phyloP scores from a whole-genome alignment of 768 basidiomycete genomes.

The Boletus speciosus region DNA sequence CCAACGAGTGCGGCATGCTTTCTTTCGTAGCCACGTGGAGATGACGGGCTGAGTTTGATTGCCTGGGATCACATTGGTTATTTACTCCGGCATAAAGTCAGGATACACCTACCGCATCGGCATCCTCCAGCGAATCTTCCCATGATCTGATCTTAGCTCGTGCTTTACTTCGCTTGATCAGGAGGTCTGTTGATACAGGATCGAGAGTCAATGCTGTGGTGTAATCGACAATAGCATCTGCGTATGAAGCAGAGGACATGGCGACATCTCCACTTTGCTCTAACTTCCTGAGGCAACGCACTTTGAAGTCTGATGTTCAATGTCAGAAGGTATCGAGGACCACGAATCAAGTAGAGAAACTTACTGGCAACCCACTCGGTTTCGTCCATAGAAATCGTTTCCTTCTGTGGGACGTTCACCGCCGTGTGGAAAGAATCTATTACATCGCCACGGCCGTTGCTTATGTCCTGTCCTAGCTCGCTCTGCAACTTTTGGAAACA shows the following conservation, averaged over 20 bases:
- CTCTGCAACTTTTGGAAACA: background rate
- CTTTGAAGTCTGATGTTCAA: too few species aligned
- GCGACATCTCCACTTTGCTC: too few species aligned
- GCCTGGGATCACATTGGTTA: too few species aligned
- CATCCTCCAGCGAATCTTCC: background rate
- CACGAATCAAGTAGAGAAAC: too few species aligned
- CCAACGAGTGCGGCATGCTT: background rate
- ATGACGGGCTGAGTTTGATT: background rate
- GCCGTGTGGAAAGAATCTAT: too few species aligned
- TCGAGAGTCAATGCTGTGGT: background rate
- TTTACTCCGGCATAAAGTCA: too few species aligned
- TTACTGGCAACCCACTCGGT: too few species aligned
- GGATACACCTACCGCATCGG: background rate
- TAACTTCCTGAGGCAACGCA: too few species aligned
- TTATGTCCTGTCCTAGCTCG: background rate
- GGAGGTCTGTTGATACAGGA: background rate
- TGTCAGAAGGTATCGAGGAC: too few species aligned
- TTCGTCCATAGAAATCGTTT: too few species aligned
- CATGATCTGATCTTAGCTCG: background rate
- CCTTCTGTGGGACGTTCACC: too few species aligned
- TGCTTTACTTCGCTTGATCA: background rate
- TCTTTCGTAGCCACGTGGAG: conserved; percentile 1
- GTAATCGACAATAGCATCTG: too few species aligned
- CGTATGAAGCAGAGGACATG: background rate
- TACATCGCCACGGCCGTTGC: background rate